Conservation (phyloP, 352 stramenopile genomes). For the Globisporangium abappressorium region DNA sequence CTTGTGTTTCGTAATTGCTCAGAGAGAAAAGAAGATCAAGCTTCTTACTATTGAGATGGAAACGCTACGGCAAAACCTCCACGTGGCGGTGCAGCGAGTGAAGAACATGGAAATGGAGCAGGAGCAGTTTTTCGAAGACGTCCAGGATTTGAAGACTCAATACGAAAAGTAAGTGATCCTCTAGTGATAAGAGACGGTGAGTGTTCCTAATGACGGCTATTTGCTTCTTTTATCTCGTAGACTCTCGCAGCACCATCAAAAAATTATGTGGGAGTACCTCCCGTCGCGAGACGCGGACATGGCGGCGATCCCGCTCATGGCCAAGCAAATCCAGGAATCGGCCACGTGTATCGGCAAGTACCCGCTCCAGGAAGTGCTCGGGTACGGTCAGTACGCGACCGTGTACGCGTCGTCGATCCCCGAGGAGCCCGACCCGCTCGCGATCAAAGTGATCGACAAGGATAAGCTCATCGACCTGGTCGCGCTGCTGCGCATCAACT, state of each 20-base stretch:
- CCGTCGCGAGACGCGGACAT: conserved; percentile 50
- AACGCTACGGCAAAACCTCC: conserved; percentile 38
- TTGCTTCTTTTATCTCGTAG: conserved; percentile 17
- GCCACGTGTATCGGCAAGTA: conserved; percentile 62
- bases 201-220: neutral
- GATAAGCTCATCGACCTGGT: conserved; percentile 72
- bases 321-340: conserved; percentile 44
- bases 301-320: conserved; percentile 48
- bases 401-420: conserved; percentile 51
- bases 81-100: conserved; percentile 51
- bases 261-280: conserved; percentile 80
- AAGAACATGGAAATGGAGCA: conserved; percentile 84
- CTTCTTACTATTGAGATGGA: conserved; percentile 32
- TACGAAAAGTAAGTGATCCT: conserved; percentile 44
- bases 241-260: conserved; percentile 51
- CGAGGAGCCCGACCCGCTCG: conserved; percentile 28
- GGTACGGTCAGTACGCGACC: conserved; percentile 82
- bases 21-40: conserved; percentile 63
- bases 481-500: conserved; percentile 71
- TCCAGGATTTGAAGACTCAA: conserved; percentile 70
- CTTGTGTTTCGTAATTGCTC: too few species aligned
- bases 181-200: too few species aligned
- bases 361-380: conserved; percentile 61
- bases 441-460: conserved; percentile 87
- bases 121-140: conserved; percentile 77